Conservation (phyloP, 192 early-diverging fungal species). For the Entomortierella parvispora region DNA sequence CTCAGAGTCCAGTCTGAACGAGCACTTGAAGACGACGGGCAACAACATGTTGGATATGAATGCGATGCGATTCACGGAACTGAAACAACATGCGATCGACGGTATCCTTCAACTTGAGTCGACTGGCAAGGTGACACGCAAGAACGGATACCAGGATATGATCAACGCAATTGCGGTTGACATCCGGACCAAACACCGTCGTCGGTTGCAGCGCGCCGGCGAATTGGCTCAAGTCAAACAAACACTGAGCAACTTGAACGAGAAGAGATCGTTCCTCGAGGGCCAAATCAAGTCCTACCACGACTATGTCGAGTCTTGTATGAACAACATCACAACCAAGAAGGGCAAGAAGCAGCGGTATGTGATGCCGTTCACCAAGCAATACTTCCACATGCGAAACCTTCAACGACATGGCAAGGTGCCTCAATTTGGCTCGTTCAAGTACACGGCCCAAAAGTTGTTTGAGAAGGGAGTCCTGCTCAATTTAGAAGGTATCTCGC, state of each 20-base stretch:
- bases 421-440: constrained; percentile 97
- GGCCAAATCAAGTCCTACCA: constrained; percentile 91
- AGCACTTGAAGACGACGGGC: constrained; percentile 2
- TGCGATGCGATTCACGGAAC: constrained; percentile 73
- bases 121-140: constrained; percentile 72
- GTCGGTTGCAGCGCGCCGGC: constrained; percentile 75
- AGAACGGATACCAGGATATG: constrained; percentile 92
- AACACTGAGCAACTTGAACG: constrained; percentile 85
- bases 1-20: constrained; percentile 23
- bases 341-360: constrained; percentile 71
- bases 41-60: constrained; percentile 62
- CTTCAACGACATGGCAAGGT: constrained; percentile 87
- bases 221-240: constrained; percentile 82
- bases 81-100: constrained; percentile 86
- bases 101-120: constrained; percentile 86
- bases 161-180: constrained; percentile 93
- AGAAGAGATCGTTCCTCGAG: constrained; percentile 86
- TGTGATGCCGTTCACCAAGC: constrained; percentile 89
- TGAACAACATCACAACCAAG: constrained; percentile 84
- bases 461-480: constrained; percentile 94
- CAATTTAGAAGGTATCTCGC: constrained; percentile 82
- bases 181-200: constrained; percentile 90
- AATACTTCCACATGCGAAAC: constrained; percentile 94
- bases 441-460: constrained; percentile 95
- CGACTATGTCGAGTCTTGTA: constrained; percentile 91